Evolutionary conservation across 2,329 filamentous ascomycete species (phyloP).

Genomic region (Pseudogymnoascus sp.): DNA sequence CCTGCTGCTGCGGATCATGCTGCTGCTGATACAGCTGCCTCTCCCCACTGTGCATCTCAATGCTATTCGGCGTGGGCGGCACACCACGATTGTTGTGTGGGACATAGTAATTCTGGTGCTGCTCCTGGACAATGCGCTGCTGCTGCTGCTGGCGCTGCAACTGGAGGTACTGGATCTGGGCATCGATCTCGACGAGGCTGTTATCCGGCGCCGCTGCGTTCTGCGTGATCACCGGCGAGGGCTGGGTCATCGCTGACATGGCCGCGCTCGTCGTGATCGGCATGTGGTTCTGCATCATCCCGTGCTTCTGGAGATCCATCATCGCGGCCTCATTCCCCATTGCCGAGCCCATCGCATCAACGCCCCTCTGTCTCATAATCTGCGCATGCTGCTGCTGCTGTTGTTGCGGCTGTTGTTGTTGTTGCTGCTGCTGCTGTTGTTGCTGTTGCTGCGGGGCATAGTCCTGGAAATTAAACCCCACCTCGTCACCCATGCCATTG

Average conservation of each 20-base stretch:
- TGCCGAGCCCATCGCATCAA: slow-evolving; percentile 43
- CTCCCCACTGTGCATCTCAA: slow-evolving; percentile 62
- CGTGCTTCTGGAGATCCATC: slow-evolving; percentile 26
- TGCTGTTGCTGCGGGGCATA: slow-evolving; percentile 38
- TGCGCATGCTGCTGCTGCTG: slow-evolving; percentile 24
- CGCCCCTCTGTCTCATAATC: slow-evolving; percentile 25
- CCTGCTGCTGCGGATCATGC: slow-evolving; percentile 45
- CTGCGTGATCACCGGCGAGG: slow-evolving; percentile 36
- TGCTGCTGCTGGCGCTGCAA: slow-evolving; percentile 58
- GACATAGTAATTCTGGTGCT: slow-evolving; percentile 47
- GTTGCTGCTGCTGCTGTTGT: slow-evolving; percentile 20
- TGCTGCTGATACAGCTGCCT: slow-evolving; percentile 50
- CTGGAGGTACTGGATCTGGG: slow-evolving; percentile 60
- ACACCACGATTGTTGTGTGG: slow-evolving; percentile 54
- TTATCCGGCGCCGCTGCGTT: slow-evolving; percentile 43
- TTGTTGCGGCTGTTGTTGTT: slow-evolving; percentile 35
- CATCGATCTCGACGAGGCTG: slow-evolving; percentile 54
- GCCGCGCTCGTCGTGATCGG: slow-evolving; percentile 39
- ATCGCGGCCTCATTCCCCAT: slow-evolving; percentile 32
- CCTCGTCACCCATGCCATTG: slow-evolving; percentile 45
- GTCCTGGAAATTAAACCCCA: slow-evolving; percentile 55
- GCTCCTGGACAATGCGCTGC: slow-evolving; percentile 38
- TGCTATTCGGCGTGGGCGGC: slow-evolving; percentile 74
- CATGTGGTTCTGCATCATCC: slow-evolving; percentile 41
- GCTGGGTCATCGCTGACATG: slow-evolving; percentile 36